phyloP scores from a whole-genome alignment of 164 flowering plant species.

The Vitis vinifera region ASM3070453v1 NC_081822.1:3701501-3702000 shows the following conservation, averaged over 20 bases:
- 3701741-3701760: slow-evolving; percentile 18
- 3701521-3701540: neutral
- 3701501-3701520: neutral
- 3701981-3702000: slow-evolving; percentile 56
- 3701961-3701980: slow-evolving; percentile 48
- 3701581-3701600: slow-evolving; percentile 82
- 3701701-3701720: slow-evolving; percentile 34
- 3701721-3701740: slow-evolving; percentile 42
- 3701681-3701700: slow-evolving; percentile 55
- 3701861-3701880: slow-evolving; percentile 3
- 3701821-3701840: slow-evolving; percentile 12
- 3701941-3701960: slow-evolving; percentile 57
- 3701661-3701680: slow-evolving; percentile 74
- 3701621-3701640: slow-evolving; percentile 80
- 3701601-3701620: slow-evolving; percentile 86
- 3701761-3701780: slow-evolving; percentile 8
- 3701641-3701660: slow-evolving; percentile 79
- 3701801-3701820: slow-evolving; percentile 14
- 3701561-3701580: slow-evolving; percentile 34
- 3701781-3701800: slow-evolving; percentile 9
- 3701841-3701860: slow-evolving; percentile 8
- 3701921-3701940: slow-evolving; percentile 15
- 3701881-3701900: slow-evolving; percentile 14
- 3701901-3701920: slow-evolving; percentile 8
- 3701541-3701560: neutral